A percentile compares a stretch with the other conserved stretches of the same genome.
These are phyloP conservation scores for Aspergillus sp. DNA, from an alignment of 2,329 filamentous ascomycete genomes.

Conservation along the genomic window DNA sequence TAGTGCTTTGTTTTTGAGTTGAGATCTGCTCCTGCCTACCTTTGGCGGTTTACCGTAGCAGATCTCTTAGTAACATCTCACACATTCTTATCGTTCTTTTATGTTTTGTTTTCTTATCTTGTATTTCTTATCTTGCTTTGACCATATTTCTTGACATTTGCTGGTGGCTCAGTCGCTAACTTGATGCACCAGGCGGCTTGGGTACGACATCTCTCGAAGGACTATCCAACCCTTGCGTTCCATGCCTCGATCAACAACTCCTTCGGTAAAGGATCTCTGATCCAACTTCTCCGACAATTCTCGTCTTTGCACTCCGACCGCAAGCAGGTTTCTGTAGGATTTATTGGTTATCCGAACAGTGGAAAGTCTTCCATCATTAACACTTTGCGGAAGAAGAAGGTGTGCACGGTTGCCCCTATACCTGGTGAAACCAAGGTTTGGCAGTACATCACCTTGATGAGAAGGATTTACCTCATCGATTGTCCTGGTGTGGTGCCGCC, in stretches of 20 bases:
- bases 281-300: constrained; percentile 87
- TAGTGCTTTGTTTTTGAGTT: constrained; percentile 93
- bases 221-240: constrained; percentile 90
- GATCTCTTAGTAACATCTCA: constrained; percentile 99
- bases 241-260: constrained; percentile 92
- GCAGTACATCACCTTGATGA: constrained; percentile 96
- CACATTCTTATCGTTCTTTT: constrained; percentile 50
- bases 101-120: constrained; percentile 36
- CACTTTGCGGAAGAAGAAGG: constrained; percentile 87
- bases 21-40: constrained; percentile 67
- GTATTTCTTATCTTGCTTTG: constrained; percentile 9
- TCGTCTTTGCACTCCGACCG: constrained; percentile 79
- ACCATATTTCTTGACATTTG: constrained; percentile 18
- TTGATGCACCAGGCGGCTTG: constrained; percentile 66
- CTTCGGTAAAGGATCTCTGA: constrained; percentile 92
- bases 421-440: constrained; percentile 96
- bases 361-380: constrained; percentile 98
- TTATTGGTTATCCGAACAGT: constrained; percentile 86
- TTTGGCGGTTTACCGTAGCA: constrained; percentile 56
- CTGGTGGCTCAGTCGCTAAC: constrained; percentile 25
- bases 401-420: constrained; percentile 87
- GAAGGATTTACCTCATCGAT: constrained; percentile 89
- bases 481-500: constrained; percentile 95
- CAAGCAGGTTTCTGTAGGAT: constrained; percentile 89
- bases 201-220: constrained; percentile 81